Evolutionary conservation across 179 eudicot genomes (phyloP).

Genomic region (Sideroxylon spinosum): DNA sequence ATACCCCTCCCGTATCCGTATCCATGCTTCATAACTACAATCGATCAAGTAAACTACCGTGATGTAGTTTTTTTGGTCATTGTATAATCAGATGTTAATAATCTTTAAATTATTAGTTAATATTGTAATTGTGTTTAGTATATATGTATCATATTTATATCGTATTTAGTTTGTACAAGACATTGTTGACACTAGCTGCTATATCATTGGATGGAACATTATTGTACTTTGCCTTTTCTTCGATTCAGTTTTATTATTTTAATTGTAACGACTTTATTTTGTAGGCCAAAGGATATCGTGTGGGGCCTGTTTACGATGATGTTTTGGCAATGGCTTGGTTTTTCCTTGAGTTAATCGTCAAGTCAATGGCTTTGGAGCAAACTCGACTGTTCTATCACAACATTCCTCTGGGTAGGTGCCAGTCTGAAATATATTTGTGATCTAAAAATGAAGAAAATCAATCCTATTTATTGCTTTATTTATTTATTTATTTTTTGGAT

Average conservation of each 20-base stretch:
- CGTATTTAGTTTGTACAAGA: neutral
- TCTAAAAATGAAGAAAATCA: neutral
- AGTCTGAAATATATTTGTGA: neutral
- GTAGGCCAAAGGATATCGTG: conserved; percentile 98
- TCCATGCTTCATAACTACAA: no score
- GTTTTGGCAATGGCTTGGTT: conserved; percentile 99
- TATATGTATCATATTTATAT: no score
- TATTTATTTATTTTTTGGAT: neutral
- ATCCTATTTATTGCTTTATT: neutral
- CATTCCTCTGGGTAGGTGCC: conserved; percentile 73
- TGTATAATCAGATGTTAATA: neutral
- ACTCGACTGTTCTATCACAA: conserved; percentile 74
- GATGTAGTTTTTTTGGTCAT: neutral
- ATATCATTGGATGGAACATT: neutral
- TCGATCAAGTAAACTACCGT: neutral
- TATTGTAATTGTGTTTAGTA: neutral
- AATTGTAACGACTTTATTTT: conserved; percentile 14
- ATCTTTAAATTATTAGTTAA: neutral
- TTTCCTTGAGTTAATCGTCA: conserved; percentile 93
- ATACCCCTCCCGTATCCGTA: no score
- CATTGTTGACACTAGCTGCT: conserved; percentile 11
- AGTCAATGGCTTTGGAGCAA: conserved; percentile 99
- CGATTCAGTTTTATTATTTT: neutral
- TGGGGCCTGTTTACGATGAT: conserved; percentile 98
- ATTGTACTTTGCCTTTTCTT: neutral